Base-by-base conservation (phyloP, 495 filamentous ascomycete species). In the Daldinia caldariorum region DNA sequence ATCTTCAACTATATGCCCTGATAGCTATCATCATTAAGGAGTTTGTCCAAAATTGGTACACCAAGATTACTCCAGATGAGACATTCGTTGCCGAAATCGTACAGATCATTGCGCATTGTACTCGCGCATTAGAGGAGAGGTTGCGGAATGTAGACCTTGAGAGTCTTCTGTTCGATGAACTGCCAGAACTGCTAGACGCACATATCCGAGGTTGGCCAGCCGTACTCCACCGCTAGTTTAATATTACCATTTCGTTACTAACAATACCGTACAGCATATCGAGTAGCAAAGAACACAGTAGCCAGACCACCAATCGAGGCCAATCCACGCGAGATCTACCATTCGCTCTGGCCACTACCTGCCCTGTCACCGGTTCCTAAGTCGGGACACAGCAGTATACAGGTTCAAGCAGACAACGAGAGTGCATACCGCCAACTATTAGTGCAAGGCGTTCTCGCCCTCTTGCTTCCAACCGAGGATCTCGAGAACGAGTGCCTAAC, bases 21-120 rank as follows among this genome's bases (percentile, higher is more conserved):
- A 85, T 99, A 59, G 90, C 95, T 37, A 89, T 97, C 61, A 88
- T 98, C 66, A 85, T 97, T 56, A 87, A 90, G 72, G 94, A 97
- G 67, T 93, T 92, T 77, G 91, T 98, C 20, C 88, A 93, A 63
- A 90, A 89, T 60, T 99, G 95, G 95, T 99, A 99, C 80, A 84
- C 83, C 51, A 92, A 91, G 74, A 93, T 99, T 76, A 98, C 94
- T 1, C 86, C 93, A 4, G 96, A 99, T 77, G 90, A 93, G 63
- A 83, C 86, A 1, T 92, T 99, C 69, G 89, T 94, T 57, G 88
- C 90, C 72, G 96, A 97, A 79, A 86, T 97, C 47, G 84, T 98
- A 35, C 89, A 90, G 74, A 89, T 97, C 58, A 91, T 97, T 65
- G 95, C 94, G 53, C 93, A 97, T 78, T 93, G 91, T 75, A 97